Percentiles rank a stretch among this genome's conserved stretches.
phyloP scores from a whole-genome alignment of 2,329 filamentous ascomycete species.

The Calcarisporium arbuscula region DNA sequence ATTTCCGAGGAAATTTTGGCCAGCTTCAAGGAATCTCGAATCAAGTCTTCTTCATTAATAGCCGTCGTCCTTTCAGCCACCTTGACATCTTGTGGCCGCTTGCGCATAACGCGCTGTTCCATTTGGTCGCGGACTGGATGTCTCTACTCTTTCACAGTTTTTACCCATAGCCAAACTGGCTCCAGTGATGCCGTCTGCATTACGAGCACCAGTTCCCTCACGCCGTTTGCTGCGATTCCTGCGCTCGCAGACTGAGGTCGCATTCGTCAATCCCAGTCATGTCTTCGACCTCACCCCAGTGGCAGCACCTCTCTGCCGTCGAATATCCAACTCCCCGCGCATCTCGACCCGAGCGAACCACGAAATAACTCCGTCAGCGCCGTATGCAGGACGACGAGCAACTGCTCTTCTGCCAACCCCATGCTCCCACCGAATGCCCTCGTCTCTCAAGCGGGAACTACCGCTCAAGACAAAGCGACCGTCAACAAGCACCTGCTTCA shows the following conservation, averaged over 20 bases:
- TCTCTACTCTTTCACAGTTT: too few species aligned
- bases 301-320: constrained; percentile 13
- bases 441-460: too few species aligned
- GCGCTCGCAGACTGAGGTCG: constrained; percentile 59
- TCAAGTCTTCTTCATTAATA: too few species aligned
- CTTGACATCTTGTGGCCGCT: too few species aligned
- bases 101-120: constrained; percentile 7
- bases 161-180: constrained; percentile 10
- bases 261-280: constrained; percentile 42
- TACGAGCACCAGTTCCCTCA: constrained; percentile 44
- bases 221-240: constrained; percentile 63
- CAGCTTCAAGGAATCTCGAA: too few species aligned
- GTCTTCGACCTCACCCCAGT: constrained; percentile 6
- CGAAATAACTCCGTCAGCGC: background rate
- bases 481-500: constrained; percentile 11
- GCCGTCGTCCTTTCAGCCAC: too few species aligned
- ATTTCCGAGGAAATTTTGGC: too few species aligned
- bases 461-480: background rate
- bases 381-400: background rate
- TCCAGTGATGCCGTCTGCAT: constrained; percentile 37
- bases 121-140: too few species aligned
- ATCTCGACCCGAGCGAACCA: background rate
- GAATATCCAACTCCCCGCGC: constrained; percentile 11
- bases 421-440: background rate
- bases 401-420: background rate